Conservation (phyloP, 106 monocot genomes). For the Posidonia australis region DNA sequence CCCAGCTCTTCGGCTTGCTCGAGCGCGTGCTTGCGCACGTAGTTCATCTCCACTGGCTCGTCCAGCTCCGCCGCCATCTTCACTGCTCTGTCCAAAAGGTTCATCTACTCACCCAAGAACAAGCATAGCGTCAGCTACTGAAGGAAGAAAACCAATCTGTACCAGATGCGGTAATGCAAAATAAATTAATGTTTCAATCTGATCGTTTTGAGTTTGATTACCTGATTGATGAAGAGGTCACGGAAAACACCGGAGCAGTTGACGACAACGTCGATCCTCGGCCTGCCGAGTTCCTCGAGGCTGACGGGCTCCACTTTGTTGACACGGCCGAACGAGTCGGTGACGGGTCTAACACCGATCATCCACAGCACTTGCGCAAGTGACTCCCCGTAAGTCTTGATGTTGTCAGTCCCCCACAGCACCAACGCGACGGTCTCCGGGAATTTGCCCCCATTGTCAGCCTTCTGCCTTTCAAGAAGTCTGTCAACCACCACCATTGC, state of each 20-base stretch:
- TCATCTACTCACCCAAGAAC: constrained; percentile 35
- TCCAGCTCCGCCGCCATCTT: constrained; percentile 80
- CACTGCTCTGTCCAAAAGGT: constrained; percentile 63
- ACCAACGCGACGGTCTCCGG: constrained; percentile 70
- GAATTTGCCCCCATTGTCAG: constrained; percentile 54
- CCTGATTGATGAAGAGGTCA: constrained; percentile 87
- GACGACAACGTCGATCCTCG: constrained; percentile 72
- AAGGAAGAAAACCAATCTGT: no score
- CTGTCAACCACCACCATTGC: constrained; percentile 71
- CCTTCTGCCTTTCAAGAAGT: constrained; percentile 64
- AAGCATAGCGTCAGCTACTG: background rate
- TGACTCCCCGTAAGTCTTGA: constrained; percentile 76
- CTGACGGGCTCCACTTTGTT: constrained; percentile 61
- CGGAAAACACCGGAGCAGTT: constrained; percentile 85
- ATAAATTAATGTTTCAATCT: no score
- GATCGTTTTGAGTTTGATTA: no score
- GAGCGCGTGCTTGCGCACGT: constrained; percentile 55
- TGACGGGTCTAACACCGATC: constrained; percentile 53
- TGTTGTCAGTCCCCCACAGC: constrained; percentile 77
- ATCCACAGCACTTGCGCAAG: constrained; percentile 78
- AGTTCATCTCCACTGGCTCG: constrained; percentile 64
- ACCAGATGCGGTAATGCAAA: no score
- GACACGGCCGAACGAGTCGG: constrained; percentile 64
- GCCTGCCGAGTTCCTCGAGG: constrained; percentile 67
- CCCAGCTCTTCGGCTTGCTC: constrained; percentile 57